Evolutionary conservation across 1,284 basidiomycete species (phyloP).

Genomic region (Trichosporon sp.): DNA sequence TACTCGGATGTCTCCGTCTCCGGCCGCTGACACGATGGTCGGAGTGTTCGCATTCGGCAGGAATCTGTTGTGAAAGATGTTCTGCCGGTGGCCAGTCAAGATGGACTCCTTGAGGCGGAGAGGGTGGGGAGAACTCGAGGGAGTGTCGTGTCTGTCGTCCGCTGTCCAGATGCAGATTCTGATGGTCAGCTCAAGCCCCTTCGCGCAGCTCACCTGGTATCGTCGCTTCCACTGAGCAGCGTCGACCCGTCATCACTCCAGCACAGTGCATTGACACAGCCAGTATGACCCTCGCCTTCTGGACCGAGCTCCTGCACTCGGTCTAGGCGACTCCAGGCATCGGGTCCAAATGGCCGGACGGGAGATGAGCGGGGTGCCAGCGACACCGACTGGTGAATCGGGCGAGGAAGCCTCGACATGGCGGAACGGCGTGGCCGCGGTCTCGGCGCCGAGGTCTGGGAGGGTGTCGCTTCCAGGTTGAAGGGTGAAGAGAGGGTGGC

Average conservation of each 20-base stretch:
- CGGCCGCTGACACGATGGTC: constrained; percentile 61
- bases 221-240: constrained; percentile 74
- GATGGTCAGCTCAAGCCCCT: constrained; percentile 3
- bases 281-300: constrained; percentile 29
- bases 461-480: background rate
- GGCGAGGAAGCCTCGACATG: background rate
- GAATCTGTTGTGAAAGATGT: constrained; percentile 83
- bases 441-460: background rate
- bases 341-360: constrained; percentile 2
- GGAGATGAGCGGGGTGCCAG: background rate
- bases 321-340: constrained; percentile 34
- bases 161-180: constrained; percentile 66
- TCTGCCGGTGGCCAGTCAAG: constrained; percentile 70
- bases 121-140: constrained; percentile 55
- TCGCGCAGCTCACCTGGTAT: constrained; percentile 61
- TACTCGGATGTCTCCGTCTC: constrained; percentile 71
- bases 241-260: constrained; percentile 72
- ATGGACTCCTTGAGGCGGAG: constrained; percentile 58
- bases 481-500: background rate
- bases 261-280: constrained; percentile 75
- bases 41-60: constrained; percentile 55
- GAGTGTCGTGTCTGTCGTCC: constrained; percentile 35
- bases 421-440: background rate
- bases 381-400: background rate
- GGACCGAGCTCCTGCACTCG: constrained; percentile 38